These are phyloP conservation scores for Zopfia rhizophila DNA, from an alignment of 2,329 filamentous ascomycete genomes.

Conservation along the genomic window DNA sequence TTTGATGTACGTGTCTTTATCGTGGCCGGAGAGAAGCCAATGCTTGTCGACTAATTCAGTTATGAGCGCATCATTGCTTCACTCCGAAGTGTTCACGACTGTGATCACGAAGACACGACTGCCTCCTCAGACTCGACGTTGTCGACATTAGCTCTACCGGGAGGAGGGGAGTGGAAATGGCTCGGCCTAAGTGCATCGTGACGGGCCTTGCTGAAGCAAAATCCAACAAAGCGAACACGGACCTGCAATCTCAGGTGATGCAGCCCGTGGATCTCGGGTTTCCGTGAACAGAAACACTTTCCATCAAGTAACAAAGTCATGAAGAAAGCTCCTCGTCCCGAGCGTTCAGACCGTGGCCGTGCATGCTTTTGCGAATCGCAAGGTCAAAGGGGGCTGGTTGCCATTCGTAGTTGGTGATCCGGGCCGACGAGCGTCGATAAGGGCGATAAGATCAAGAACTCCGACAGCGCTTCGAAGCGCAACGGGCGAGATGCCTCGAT, in stretches of 20 bases:
- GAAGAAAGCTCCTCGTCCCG: conserved; percentile 23
- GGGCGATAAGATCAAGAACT: conserved; percentile 23
- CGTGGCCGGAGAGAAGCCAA: conserved; percentile 18
- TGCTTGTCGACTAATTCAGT: conserved; percentile 15
- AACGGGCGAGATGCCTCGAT: conserved; percentile 6
- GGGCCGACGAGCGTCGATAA: conserved; percentile 19
- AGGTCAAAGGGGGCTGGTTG: conserved; percentile 9
- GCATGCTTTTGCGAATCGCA: conserved; percentile 3
- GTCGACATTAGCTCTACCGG: conserved; percentile 14
- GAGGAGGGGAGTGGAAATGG: conserved; percentile 2
- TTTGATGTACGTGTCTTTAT: conserved; percentile 34
- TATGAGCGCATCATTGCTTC: conserved; percentile 23
- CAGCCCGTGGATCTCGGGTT: conserved; percentile 16
- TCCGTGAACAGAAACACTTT: conserved; percentile 32
- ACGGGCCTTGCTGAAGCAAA: conserved; percentile 14
- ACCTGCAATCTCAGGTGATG: conserved; percentile 20
- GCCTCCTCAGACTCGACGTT: conserved; percentile 12
- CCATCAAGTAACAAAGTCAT: conserved; percentile 24
- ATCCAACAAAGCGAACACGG: conserved; percentile 18
- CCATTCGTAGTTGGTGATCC: conserved; percentile 16
- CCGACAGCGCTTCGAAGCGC: conserved; percentile 16
- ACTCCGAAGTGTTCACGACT: conserved; percentile 12
- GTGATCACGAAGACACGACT: conserved; percentile 13
- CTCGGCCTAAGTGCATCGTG: conserved; percentile 14
- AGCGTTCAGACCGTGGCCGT: conserved; percentile 2